Evolutionary conservation across 2,329 filamentous ascomycete species (phyloP).

Genomic region (Massarina eburnea): DNA sequence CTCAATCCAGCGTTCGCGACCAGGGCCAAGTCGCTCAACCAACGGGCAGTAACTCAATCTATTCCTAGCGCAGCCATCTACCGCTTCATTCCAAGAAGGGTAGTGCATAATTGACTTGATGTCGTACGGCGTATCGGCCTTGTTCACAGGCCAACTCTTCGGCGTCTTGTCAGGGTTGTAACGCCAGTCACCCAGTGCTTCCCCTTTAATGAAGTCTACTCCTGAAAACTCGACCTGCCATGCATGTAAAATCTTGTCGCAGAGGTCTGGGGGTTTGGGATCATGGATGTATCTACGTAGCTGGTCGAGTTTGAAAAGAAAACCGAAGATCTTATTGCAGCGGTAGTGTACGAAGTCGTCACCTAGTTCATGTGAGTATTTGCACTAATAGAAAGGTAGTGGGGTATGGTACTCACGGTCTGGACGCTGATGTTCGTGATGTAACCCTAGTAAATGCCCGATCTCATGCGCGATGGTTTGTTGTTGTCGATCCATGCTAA

Average conservation of each 20-base stretch:
- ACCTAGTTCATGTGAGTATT: background rate
- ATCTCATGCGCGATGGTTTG: constrained; percentile 1
- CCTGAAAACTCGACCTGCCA: background rate
- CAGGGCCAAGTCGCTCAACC: background rate
- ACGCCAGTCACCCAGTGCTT: background rate
- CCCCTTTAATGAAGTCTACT: background rate
- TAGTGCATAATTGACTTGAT: constrained; percentile 1
- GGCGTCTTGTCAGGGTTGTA: background rate
- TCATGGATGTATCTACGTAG: background rate
- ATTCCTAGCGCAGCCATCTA: background rate
- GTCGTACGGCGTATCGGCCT: constrained; percentile 1
- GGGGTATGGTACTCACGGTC: background rate
- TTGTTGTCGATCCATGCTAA: background rate
- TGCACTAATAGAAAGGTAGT: background rate
- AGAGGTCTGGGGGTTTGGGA: background rate
- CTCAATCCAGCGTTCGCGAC: background rate
- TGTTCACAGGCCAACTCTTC: background rate
- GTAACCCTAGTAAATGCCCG: constrained; percentile 3
- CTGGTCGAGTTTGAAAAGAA: background rate
- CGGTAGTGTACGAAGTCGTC: constrained; percentile 3
- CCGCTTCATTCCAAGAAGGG: background rate
- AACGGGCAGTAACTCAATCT: background rate
- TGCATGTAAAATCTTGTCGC: background rate
- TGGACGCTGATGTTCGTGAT: constrained; percentile 3
- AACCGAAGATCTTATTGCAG: constrained; percentile 2